Base-by-base conservation (phyloP, 1,284 basidiomycete species). In the Leccinum pachyderme region DNA sequence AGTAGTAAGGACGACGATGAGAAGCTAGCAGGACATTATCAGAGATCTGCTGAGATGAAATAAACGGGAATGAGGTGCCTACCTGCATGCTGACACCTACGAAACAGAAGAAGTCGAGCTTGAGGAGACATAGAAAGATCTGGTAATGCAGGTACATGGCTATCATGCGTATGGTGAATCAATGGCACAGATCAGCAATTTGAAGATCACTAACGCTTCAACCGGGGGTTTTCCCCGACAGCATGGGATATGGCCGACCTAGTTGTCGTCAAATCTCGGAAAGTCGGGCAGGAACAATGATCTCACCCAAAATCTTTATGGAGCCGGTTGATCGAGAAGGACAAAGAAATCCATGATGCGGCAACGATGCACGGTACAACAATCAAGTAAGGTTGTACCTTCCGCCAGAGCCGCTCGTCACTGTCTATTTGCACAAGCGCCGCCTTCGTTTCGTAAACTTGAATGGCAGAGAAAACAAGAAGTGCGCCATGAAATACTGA, bases 51-150 rank as follows among this genome's bases (percentile, higher is more conserved):
- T 25, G 25, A 39, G 15, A 47, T 18, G 7, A 31, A 48, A 52
- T 29, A 8, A 48, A 31, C 47, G 39, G 11, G 4, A 48, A 47
- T 31, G 28, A 18, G 5, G 11, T 47, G 55, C 74, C 55, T 58
- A 83, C 89, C 81, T 93, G 91, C 80, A 92, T 91, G 7, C 89
- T 91, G 35, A 92, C 87, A n/a, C 86, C 90, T 31, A 81, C 79
- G 67, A 93, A 92, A 70, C 81, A 85, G 74, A 92, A 92, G 71
- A 92, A 93, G 70, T 93, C 90, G 66, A 93, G 91, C 68, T 92
- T 92, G 63, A 93, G 81, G 45, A 93, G 78, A 66, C 89, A 91
- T 51, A 93, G 83, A 78, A 91, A 83, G 63, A 93, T 82, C 70
- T 92, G 87, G 66, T 93, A 93, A 72, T 77, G 89, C 62, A 87